These are phyloP conservation scores for Pseudoneurospora amorphoporcata DNA, from an alignment of 495 filamentous ascomycete genomes.

Conservation along the genomic window DNA sequence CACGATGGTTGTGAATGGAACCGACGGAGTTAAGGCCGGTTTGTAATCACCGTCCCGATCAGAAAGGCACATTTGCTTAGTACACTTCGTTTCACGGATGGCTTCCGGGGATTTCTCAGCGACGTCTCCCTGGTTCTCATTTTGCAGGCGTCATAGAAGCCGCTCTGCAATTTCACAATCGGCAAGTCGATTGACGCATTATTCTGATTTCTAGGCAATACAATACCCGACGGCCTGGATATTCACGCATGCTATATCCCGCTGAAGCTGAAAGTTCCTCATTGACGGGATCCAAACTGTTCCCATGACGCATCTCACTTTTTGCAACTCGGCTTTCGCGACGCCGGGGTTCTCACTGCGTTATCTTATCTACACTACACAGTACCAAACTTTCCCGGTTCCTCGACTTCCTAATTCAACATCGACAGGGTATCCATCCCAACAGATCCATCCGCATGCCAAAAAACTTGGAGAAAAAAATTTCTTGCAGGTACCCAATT, in stretches of 20 bases:
- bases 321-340: neutral
- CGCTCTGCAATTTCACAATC: neutral
- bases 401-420: neutral
- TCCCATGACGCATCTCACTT: neutral
- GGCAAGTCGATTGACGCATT: neutral
- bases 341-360: neutral
- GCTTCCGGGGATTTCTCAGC: neutral
- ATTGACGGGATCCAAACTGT: neutral
- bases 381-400: neutral
- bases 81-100: neutral
- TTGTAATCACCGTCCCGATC: neutral
- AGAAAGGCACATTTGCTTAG: neutral
- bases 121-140: neutral
- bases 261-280: neutral
- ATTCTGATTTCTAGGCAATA: neutral
- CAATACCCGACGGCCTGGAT: neutral
- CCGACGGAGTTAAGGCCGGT: neutral
- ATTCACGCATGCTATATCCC: neutral
- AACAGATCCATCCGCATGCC: neutral
- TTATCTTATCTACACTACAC: neutral
- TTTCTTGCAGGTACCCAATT: neutral
- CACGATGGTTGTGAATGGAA: neutral
- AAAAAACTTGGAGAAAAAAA: neutral
- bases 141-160: neutral
- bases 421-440: neutral